phyloP scores from a whole-genome alignment of 345 rosid species.

The Lenwebbia sp. region DNA sequence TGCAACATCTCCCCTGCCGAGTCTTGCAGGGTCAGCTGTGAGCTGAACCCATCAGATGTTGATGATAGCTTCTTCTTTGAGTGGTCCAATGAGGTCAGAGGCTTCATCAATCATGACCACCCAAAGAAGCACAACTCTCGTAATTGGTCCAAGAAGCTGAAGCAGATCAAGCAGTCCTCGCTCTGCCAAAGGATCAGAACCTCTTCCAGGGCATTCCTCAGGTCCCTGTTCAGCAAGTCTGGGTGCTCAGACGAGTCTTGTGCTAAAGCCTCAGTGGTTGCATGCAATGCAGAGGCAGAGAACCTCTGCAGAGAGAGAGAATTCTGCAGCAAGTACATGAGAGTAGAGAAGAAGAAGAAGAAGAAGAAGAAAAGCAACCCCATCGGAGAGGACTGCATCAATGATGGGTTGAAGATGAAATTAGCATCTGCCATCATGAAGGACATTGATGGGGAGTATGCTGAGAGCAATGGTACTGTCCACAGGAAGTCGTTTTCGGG shows the following conservation, averaged over 20 bases:
- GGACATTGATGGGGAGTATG: conserved; percentile 17
- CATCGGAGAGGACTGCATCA: not conserved
- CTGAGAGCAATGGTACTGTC: conserved; percentile 7
- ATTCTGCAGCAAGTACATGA: conserved; percentile 10
- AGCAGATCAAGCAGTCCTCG: conserved; percentile 43
- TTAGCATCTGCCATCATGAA: not conserved
- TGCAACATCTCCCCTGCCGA: conserved; percentile 39
- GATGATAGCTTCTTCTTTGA: conserved; percentile 40
- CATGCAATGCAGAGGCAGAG: conserved; percentile 15
- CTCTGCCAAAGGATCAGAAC: conserved; percentile 51
- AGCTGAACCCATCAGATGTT: conserved; percentile 14
- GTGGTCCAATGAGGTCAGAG: conserved; percentile 40
- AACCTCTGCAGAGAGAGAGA: not conserved
- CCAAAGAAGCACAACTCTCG: conserved; percentile 12
- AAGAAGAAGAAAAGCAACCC: conserved; percentile 23
- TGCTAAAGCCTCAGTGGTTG: conserved; percentile 12
- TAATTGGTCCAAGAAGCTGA: conserved; percentile 36
- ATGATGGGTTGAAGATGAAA: not conserved
- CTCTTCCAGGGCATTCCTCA: conserved; percentile 56
- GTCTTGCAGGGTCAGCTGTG: conserved; percentile 51
- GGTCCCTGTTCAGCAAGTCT: conserved; percentile 49
- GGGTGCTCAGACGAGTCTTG: conserved; percentile 39
- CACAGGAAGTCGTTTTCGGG: conserved; percentile 88
- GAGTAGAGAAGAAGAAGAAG: conserved; percentile 9
- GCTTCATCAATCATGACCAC: conserved; percentile 19